Conservation (phyloP, 2,329 filamentous ascomycete genomes). For the Mycosphaerella arachidis region DNA sequence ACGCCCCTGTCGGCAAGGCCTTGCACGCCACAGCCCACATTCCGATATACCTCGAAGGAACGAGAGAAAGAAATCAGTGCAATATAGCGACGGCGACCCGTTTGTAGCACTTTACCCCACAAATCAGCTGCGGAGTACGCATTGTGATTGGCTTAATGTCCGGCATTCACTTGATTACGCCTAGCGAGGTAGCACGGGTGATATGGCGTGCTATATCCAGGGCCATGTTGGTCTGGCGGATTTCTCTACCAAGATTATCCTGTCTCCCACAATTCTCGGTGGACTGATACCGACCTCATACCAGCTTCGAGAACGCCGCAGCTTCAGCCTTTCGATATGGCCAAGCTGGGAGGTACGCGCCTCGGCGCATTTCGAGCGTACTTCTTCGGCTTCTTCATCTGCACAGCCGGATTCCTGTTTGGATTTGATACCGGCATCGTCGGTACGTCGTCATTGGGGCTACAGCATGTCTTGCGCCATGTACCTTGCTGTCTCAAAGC, state of each 20-base stretch:
- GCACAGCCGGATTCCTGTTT: slow-evolving; percentile 24
- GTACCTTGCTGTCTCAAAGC: neutral
- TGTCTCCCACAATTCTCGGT: neutral
- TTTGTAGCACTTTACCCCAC: neutral
- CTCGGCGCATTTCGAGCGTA: slow-evolving; percentile 23
- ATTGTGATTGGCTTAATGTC: neutral
- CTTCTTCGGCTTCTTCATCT: slow-evolving; percentile 26
- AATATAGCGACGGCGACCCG: neutral
- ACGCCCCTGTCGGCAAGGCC: neutral
- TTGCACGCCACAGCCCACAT: neutral
- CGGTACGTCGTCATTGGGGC: slow-evolving; percentile 4
- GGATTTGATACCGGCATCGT: slow-evolving; percentile 45
- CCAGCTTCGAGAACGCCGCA: neutral
- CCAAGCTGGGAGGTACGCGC: slow-evolving; percentile 21
- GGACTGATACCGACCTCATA: neutral
- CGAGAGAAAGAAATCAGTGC: neutral
- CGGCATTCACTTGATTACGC: neutral
- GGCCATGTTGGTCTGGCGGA: neutral
- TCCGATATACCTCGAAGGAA: neutral
- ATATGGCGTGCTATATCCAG: neutral
- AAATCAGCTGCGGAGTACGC: neutral
- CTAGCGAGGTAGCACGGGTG: neutral
- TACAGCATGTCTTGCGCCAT: neutral
- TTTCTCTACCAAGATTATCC: neutral
- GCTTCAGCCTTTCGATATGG: slow-evolving; percentile 8